Evolutionary conservation across 441 rosid genomes (phyloP).

Genomic region (Theobroma grandiflorum): DNA sequence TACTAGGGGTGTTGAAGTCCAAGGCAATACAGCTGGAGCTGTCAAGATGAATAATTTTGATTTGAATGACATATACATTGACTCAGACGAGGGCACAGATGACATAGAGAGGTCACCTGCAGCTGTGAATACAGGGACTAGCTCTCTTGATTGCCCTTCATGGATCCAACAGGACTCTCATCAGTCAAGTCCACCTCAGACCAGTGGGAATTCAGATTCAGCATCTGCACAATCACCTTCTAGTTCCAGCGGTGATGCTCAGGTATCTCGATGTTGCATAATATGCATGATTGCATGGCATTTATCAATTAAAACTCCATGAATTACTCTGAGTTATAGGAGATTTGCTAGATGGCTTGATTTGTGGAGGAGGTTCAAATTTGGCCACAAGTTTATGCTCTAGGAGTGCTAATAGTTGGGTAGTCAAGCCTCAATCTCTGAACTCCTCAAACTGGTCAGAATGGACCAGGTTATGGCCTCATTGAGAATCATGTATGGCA

Average conservation of each 20-base stretch:
- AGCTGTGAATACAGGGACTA: slow-evolving; percentile 63
- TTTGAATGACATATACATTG: slow-evolving; percentile 82
- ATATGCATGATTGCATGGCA: not conserved
- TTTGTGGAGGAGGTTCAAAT: not conserved
- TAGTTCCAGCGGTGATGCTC: slow-evolving; percentile 86
- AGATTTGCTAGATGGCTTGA: not conserved
- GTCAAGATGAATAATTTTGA: slow-evolving; percentile 85
- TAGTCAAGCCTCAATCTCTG: not conserved
- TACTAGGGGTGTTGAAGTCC: slow-evolving; percentile 41
- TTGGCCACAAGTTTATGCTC: not conserved
- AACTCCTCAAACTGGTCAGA: not conserved
- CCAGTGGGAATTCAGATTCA: slow-evolving; percentile 90
- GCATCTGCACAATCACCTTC: slow-evolving; percentile 97
- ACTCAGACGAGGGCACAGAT: slow-evolving; percentile 83
- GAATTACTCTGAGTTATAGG: not conserved
- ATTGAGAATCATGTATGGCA: not conserved
- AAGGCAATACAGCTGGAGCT: slow-evolving; percentile 49
- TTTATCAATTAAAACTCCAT: not conserved
- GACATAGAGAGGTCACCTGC: slow-evolving; percentile 74
- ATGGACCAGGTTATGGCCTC: not conserved
- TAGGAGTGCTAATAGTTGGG: not conserved
- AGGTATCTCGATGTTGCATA: slow-evolving; percentile 50
- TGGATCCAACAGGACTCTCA: slow-evolving; percentile 82
- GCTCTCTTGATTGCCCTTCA: slow-evolving; percentile 81
- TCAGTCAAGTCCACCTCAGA: slow-evolving; percentile 97